Base-by-base conservation (phyloP, 1,139 yeast genomes). In the Yamadazyma mexicana region DNA sequence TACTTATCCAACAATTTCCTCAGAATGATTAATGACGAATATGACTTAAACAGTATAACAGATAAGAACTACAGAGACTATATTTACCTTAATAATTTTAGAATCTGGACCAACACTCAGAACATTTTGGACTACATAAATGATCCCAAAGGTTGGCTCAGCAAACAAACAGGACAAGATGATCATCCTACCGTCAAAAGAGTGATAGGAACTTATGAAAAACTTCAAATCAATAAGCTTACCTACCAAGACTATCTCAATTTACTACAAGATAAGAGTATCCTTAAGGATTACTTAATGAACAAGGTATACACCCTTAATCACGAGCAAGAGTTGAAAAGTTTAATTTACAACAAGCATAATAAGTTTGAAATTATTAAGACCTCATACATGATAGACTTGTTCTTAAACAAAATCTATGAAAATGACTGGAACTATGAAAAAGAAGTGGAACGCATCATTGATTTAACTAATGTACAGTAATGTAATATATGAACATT, bases 1-100 rank as follows among this genome's bases (percentile, higher is more conserved):
- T 67, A 62, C 43, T 50, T 69, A 4, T 74, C 74, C 3, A 39
- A 49, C 7, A 56, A 66, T 38, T 64, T 66, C 36, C 41, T 55
- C 17, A 44, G 46, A 31, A 48, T 61, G 27, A 52, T 69, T 16
- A 49, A 56, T 36, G 46, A 55, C 29, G 75, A 70, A 51, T 70
- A 69, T 45, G 44, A 50, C 16, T 29, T 50, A 3, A 42, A 47
- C 5, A 54, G 66, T 3, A 39, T 69, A 16, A 49, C 58, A 6
- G 57, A 56, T 9, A 55, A 55, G 41, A 54, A 51, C 42, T 62
- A 52, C 47, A 47, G 56, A 25, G 60, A 59, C 35, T 60, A 54
- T 42, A 54, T 52, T 31, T 69, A 53, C 47, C 51, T 66, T 35
- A 58, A 53, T 23, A 62, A 62, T 42, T 57, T 68, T 30, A 48